These are phyloP conservation scores for Xylaria sp. DNA, from an alignment of 2,329 filamentous ascomycete genomes.

Conservation along the genomic window DNA sequence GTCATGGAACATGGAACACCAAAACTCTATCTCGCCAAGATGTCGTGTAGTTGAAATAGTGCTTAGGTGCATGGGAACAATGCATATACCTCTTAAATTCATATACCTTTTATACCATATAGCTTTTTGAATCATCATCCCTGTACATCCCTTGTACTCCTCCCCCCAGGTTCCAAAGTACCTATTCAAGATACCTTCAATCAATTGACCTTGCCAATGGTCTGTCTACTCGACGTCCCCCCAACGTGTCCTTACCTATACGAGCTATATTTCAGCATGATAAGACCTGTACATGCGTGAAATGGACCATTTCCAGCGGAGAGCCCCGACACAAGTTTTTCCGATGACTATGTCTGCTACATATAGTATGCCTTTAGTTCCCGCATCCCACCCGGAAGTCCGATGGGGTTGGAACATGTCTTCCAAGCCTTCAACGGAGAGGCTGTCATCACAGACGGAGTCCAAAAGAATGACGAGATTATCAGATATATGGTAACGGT, in stretches of 20 bases:
- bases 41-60: background rate
- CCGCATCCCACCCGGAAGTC: conserved; percentile 27
- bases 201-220: background rate
- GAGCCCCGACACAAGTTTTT: background rate
- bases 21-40: conserved; percentile 3
- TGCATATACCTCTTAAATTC: background rate
- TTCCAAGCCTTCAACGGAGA: background rate
- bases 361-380: background rate
- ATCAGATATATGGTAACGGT: background rate
- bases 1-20: background rate
- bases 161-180: background rate
- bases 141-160: too few species aligned
- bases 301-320: background rate
- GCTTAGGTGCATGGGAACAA: background rate
- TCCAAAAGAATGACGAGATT: background rate
- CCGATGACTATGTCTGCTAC: background rate
- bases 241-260: background rate
- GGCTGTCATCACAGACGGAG: background rate
- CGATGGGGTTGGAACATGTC: conserved; percentile 28
- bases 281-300: background rate
- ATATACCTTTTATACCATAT: too few species aligned
- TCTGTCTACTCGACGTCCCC: background rate
- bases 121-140: too few species aligned
- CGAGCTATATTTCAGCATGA: background rate
- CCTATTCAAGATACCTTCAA: background rate